These are phyloP conservation scores for Schizonepeta tenuifolia DNA, from an alignment of 257 asterid species.

Conservation along the genomic window DNA sequence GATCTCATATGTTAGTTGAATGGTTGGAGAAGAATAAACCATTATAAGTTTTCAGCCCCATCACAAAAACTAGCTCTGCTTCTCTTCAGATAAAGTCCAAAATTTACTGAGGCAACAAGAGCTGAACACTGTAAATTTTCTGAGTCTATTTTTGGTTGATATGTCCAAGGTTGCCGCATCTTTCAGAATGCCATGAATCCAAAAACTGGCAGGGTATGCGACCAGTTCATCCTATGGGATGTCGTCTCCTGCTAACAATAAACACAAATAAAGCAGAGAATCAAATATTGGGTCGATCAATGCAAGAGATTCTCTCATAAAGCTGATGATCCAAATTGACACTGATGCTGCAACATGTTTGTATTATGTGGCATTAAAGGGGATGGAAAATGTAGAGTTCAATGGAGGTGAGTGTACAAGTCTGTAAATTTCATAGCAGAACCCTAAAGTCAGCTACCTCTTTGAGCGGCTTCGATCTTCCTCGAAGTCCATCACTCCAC, in stretches of 20 bases:
- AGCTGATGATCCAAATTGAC: neutral
- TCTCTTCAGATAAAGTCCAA: slow-evolving; percentile 38
- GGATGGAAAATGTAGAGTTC: neutral
- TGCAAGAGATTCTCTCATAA: slow-evolving; percentile 7
- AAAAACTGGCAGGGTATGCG: slow-evolving; percentile 42
- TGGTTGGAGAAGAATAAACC: slow-evolving; percentile 20
- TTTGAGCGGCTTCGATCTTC: slow-evolving; percentile 89
- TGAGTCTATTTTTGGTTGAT: slow-evolving; percentile 15
- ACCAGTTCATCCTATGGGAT: slow-evolving; percentile 67
- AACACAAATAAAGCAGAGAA: slow-evolving; percentile 1
- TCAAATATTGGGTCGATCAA: slow-evolving; percentile 5
- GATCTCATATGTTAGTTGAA: slow-evolving; percentile 5
- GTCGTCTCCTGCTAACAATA: slow-evolving; percentile 70
- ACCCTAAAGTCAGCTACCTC: slow-evolving; percentile 61
- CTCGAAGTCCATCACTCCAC: slow-evolving; percentile 96
- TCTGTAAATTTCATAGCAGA: slow-evolving; percentile 24
- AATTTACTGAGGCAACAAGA: slow-evolving; percentile 33
- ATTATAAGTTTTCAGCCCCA: slow-evolving; percentile 36
- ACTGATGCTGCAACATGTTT: neutral
- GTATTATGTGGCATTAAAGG: neutral
- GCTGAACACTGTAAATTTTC: slow-evolving; percentile 33
- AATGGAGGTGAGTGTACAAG: neutral
- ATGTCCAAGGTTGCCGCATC: slow-evolving; percentile 31
- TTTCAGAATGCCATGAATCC: slow-evolving; percentile 40
- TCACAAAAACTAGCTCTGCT: slow-evolving; percentile 37